phyloP scores from a whole-genome alignment of 2,329 filamentous ascomycete genomes.

The Nigrospora sphaerica region DNA sequence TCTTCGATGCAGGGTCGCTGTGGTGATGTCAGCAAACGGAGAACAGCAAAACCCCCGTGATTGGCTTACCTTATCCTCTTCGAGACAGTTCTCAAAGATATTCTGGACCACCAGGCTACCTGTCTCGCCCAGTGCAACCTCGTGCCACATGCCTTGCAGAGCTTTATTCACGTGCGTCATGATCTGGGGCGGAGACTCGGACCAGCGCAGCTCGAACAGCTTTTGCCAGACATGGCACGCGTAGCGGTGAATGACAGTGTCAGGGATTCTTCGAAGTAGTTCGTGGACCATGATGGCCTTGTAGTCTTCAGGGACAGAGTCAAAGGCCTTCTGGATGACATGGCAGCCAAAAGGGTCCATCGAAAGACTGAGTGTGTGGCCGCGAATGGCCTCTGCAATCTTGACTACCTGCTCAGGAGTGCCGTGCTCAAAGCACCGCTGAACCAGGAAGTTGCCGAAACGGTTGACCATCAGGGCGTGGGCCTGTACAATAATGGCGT shows the following conservation, averaged over 20 bases:
- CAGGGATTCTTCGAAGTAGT: conserved; percentile 85
- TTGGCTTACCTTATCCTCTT: conserved; percentile 82
- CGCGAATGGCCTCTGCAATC: conserved; percentile 89
- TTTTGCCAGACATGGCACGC: conserved; percentile 99
- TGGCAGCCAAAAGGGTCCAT: conserved; percentile 99
- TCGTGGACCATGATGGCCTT: conserved; percentile 99
- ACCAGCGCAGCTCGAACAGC: conserved; percentile 96
- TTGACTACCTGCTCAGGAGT: conserved; percentile 90
- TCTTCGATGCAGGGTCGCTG: conserved; percentile 96
- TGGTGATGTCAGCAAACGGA: not conserved
- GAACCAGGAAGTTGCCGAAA: conserved; percentile 96
- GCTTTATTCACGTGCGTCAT: conserved; percentile 98
- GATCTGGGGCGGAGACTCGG: conserved; percentile 87
- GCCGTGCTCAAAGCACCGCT: conserved; percentile 97
- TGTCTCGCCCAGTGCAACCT: conserved; percentile 93
- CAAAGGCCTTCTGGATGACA: conserved; percentile 97
- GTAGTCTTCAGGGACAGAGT: conserved; percentile 94
- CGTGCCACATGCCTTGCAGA: conserved; percentile 94
- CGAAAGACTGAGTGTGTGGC: conserved; percentile 86
- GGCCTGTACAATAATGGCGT: conserved; percentile 89
- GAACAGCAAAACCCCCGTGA: not conserved
- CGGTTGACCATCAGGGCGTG: conserved; percentile 97
- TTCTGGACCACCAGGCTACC: conserved; percentile 98
- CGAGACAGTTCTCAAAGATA: conserved; percentile 98
- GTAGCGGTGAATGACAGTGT: conserved; percentile 97